These are phyloP conservation scores for Herpetomonas tarakana DNA, from an alignment of 208 protist genomes.

Conservation along the genomic window DNA sequence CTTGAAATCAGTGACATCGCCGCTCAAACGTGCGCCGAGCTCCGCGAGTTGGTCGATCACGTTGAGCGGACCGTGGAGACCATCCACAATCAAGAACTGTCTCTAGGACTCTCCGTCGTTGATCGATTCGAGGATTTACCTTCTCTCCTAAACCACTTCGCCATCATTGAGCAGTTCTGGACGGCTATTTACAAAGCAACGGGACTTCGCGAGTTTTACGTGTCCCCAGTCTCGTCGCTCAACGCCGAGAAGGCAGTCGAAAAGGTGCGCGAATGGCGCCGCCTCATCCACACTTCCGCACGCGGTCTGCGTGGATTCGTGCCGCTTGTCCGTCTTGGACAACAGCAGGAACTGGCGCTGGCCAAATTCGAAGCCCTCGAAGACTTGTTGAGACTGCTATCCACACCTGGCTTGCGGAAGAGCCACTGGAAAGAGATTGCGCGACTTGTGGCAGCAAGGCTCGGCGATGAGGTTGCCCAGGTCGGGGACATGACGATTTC, in stretches of 20 bases:
- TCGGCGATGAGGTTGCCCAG: conserved; percentile 40
- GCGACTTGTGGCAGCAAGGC: conserved; percentile 42
- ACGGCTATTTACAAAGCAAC: conserved; percentile 50
- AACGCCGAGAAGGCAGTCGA: conserved; percentile 67
- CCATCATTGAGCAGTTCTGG: conserved; percentile 88
- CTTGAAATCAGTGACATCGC: conserved; percentile 85
- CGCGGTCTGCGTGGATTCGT: conserved; percentile 67
- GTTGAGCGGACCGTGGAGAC: conserved; percentile 43
- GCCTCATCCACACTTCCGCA: conserved; percentile 67
- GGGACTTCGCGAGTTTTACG: conserved; percentile 70
- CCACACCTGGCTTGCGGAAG: conserved; percentile 75
- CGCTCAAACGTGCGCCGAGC: conserved; percentile 77
- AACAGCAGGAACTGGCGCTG: conserved; percentile 76
- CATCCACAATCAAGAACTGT: conserved; percentile 55
- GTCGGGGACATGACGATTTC: conserved; percentile 52
- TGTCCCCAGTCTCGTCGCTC: conserved; percentile 44
- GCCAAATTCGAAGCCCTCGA: conserved; percentile 74
- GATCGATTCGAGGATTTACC: conserved; percentile 70
- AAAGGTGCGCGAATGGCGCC: conserved; percentile 67
- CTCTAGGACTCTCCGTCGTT: conserved; percentile 29
- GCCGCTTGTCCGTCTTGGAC: conserved; percentile 66
- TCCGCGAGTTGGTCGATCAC: conserved; percentile 60
- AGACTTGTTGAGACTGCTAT: conserved; percentile 62
- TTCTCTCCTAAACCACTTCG: conserved; percentile 58
- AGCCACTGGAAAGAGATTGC: conserved; percentile 89